These are phyloP conservation scores for Termitomyces titanicus DNA, from an alignment of 768 basidiomycete species.

Conservation along the genomic window DNA sequence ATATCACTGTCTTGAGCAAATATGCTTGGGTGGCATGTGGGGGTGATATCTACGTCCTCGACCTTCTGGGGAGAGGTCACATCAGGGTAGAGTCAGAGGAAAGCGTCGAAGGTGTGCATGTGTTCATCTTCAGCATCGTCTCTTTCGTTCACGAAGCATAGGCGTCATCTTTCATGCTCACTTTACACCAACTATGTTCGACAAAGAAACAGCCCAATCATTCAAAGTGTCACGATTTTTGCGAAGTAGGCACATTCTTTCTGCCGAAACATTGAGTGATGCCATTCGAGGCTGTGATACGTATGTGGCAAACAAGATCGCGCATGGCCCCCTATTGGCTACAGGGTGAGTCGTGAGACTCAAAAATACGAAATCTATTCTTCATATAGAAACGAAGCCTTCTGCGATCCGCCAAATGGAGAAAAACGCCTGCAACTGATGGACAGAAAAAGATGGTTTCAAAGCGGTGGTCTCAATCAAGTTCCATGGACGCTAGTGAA, in stretches of 20 bases:
- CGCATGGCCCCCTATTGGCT: constrained; percentile 40
- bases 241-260: constrained; percentile 48
- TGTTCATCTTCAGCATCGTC: neutral
- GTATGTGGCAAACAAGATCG: constrained; percentile 53
- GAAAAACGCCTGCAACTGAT: constrained; percentile 55
- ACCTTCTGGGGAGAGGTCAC: constrained; percentile 67
- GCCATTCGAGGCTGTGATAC: constrained; percentile 71
- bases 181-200: constrained; percentile 50
- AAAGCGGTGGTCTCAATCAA: constrained; percentile 43
- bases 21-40: constrained; percentile 84
- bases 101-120: constrained; percentile 29
- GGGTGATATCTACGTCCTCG: constrained; percentile 63
- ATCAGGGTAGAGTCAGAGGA: constrained; percentile 54
- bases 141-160: neutral
- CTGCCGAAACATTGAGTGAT: constrained; percentile 49
- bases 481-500: constrained; percentile 15
- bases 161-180: constrained; percentile 41
- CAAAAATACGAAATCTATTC: neutral
- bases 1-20: constrained; percentile 49
- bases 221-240: constrained; percentile 52
- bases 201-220: constrained; percentile 37
- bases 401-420: constrained; percentile 64
- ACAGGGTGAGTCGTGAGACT: constrained; percentile 39
- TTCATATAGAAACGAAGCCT: constrained; percentile 38
- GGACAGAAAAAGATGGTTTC: constrained; percentile 54